A percentile compares a stretch with the other conserved stretches of the same genome.
phyloP scores from a whole-genome alignment of 805 yeast species.

The Starmerella stigmatis region DNA sequence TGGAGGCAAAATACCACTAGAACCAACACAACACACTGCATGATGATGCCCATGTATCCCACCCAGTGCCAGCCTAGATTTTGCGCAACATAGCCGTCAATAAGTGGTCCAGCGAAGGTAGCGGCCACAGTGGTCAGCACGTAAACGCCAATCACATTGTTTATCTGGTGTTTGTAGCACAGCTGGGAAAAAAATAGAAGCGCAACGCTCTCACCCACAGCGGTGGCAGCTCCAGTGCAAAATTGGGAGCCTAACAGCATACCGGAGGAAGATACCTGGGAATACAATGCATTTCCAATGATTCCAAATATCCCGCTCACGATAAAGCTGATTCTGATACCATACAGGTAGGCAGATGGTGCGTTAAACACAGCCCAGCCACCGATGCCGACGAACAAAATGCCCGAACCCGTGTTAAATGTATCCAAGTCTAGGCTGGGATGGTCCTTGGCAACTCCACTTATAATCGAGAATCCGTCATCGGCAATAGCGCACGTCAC shows the following conservation, averaged over 20 bases:
- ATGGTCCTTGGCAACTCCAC: constrained; percentile 47
- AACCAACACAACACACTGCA: constrained; percentile 46
- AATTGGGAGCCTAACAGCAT: constrained; percentile 64
- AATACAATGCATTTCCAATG: constrained; percentile 62
- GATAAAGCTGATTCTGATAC: constrained; percentile 53
- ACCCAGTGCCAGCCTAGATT: constrained; percentile 63
- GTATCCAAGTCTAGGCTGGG: constrained; percentile 50
- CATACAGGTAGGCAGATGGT: constrained; percentile 59
- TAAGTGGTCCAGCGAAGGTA: constrained; percentile 65
- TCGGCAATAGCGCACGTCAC: constrained; percentile 47
- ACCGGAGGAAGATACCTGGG: constrained; percentile 42
- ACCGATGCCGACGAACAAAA: constrained; percentile 58
- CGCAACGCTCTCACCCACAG: constrained; percentile 67
- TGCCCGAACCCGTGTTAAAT: constrained; percentile 74
- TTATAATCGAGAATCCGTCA: constrained; percentile 62
- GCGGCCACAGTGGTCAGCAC: constrained; percentile 68
- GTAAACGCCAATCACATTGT: constrained; percentile 59
- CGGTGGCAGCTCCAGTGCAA: constrained; percentile 63
- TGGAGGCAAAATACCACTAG: constrained; percentile 51
- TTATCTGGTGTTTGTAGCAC: constrained; percentile 66
- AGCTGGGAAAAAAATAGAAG: constrained; percentile 54
- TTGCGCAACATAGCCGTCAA: constrained; percentile 60
- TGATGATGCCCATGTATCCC: constrained; percentile 54
- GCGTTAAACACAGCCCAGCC: constrained; percentile 52
- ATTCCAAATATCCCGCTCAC: constrained; percentile 52